These are phyloP conservation scores for Cutaneotrichosporon sp. DNA, from an alignment of 1,284 basidiomycete genomes.

Conservation along the genomic window DNA sequence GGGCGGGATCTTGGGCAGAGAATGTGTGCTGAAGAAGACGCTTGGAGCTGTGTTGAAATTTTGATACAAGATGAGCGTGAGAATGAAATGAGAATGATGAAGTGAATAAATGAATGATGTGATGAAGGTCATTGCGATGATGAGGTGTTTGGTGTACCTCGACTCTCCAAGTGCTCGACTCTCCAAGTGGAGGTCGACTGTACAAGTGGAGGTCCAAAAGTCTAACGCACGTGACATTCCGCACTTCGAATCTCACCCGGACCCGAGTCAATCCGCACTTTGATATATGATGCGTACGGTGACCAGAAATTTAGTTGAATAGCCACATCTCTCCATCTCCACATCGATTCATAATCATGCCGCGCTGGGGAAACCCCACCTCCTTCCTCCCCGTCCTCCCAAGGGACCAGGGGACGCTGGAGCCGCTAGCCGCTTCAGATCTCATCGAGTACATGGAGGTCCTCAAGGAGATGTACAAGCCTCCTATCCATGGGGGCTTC, in stretches of 20 bases:
- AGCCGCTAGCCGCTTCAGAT: conserved; percentile 32
- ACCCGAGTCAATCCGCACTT: neutral
- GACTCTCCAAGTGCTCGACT: neutral
- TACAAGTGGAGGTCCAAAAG: too few relatives aligned
- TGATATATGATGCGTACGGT: neutral
- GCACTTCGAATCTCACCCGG: neutral
- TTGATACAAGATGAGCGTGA: too few relatives aligned
- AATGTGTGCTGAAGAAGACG: neutral
- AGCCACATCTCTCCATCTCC: neutral
- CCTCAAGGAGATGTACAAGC: conserved; percentile 37
- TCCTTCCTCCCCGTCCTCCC: conserved; percentile 44
- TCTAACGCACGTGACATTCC: too few relatives aligned
- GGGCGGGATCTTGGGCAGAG: neutral
- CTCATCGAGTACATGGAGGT: conserved; percentile 40
- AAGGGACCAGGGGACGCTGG: conserved; percentile 34
- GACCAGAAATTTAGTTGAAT: neutral
- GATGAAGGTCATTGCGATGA: too few relatives aligned
- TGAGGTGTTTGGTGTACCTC: too few relatives aligned
- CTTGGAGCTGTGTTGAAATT: too few relatives aligned
- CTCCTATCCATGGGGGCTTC: conserved; percentile 50
- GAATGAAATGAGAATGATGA: too few relatives aligned
- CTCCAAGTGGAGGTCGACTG: neutral
- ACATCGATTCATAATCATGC: neutral
- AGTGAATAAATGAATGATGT: too few relatives aligned
- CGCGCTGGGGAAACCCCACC: conserved; percentile 26